Percentiles rank a stretch among this genome's conserved stretches.
These are phyloP conservation scores for Aspergillus transmontanensis DNA, from an alignment of 2,329 filamentous ascomycete species.

Conservation along the genomic window DNA sequence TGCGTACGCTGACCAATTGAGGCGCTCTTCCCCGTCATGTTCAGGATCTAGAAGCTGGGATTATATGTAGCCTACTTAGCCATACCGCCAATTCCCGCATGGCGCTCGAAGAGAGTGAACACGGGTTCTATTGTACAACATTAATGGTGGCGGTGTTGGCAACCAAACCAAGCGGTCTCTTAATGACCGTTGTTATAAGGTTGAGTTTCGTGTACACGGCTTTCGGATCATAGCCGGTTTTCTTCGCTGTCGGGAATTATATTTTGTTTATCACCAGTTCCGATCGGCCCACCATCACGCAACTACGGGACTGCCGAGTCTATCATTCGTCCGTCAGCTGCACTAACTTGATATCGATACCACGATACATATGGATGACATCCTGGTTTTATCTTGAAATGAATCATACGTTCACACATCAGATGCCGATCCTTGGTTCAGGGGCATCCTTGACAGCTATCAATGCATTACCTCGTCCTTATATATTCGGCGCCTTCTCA, in stretches of 20 bases:
- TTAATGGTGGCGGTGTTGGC: background rate
- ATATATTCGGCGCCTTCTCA: background rate
- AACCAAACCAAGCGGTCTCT: background rate
- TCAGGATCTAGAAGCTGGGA: background rate
- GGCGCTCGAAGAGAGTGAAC: background rate
- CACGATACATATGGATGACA: background rate
- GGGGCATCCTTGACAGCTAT: background rate
- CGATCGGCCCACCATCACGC: conserved; percentile 4
- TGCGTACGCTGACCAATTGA: background rate
- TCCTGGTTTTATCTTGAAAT: background rate
- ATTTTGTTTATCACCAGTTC: background rate
- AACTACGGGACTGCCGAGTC: conserved; percentile 8
- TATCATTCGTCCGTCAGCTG: conserved; percentile 1
- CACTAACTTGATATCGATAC: background rate
- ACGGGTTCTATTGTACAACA: background rate
- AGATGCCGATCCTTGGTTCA: background rate
- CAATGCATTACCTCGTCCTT: background rate
- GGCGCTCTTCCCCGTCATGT: background rate
- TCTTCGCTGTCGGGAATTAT: background rate
- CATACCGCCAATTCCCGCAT: background rate
- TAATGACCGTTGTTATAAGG: conserved; percentile 1
- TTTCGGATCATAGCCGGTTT: conserved; percentile 1
- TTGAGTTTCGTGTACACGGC: background rate
- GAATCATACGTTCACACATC: conserved; percentile 1
- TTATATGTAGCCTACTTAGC: background rate